Percentiles rank a stretch among this genome's conserved stretches.
These are phyloP conservation scores for Cinnamomum chago DNA, from an alignment of 164 flowering plant species.

Conservation along the genomic window DNA sequence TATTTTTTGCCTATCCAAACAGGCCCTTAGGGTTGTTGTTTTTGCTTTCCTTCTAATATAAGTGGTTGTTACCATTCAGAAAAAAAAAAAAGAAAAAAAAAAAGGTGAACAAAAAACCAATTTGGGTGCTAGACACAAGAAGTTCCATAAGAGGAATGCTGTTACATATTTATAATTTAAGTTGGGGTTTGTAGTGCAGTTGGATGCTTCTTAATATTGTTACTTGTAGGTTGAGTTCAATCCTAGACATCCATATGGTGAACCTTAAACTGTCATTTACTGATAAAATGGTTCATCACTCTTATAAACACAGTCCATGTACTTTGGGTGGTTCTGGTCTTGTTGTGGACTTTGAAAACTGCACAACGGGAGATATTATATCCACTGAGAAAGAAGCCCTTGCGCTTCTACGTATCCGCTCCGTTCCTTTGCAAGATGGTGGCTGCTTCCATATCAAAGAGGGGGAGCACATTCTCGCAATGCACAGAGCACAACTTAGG, in stretches of 20 bases:
- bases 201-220: not conserved
- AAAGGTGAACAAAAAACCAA: not conserved
- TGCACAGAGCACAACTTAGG: conserved; percentile 13
- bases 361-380: conserved; percentile 19
- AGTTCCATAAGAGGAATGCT: not conserved
- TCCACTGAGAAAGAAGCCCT: conserved; percentile 24
- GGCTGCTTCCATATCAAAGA: conserved; percentile 31
- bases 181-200: not conserved
- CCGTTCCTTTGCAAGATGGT: conserved; percentile 34
- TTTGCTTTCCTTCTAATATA: no score
- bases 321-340: conserved; percentile 26
- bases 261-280: not conserved
- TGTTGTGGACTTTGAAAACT: conserved; percentile 28
- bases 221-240: no score
- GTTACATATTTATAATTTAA: not conserved
- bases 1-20: no score
- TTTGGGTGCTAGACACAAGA: not conserved
- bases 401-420: conserved; percentile 31
- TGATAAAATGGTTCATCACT: not conserved
- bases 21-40: no score
- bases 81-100: no score
- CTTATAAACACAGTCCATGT: conserved; percentile 10
- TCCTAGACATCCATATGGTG: not conserved
- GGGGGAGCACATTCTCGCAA: conserved; percentile 38
- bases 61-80: no score